Evolutionary conservation across 148 eudicot genomes (phyloP), one percentile per base, ranked within the genome.

Genomic region (Nyssa sinensis): DNA sequence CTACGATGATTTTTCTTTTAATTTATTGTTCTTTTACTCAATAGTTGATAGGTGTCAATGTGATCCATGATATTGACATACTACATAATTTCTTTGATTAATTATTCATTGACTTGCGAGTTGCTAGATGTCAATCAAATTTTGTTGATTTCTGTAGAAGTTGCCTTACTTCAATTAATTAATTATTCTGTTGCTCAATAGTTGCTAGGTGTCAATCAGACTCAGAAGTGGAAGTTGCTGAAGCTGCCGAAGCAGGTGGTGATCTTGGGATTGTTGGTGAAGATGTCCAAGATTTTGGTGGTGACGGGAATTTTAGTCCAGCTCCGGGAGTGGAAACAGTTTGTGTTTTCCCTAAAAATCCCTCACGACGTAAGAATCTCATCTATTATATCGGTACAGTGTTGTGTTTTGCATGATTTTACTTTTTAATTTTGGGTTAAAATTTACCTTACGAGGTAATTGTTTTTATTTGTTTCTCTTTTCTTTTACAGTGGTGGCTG

Each of bases 341-440:
- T 57, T 88, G 90, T 69, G 91, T 94, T 70, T 94, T 94, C 85
- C 98, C 97, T 2, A 87, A 90, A 66, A 94, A 94, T 68, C 89
- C 89, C 17, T 83, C 80, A 7, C 87, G 89, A 86, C 64, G 97
- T 90, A 77, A 29, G 85, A 55, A 55, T 47, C 7, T 60, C 16
- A 37, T 35, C 25, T 61, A 3, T 55, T 55, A 17, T 21, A 7
- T 49, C 3, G 0, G 3, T 3, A 55, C 19, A 44, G 17, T 55
- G 10, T 51, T 60, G 77, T 75, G 19, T 51, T 37, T 31, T 66
- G 2, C 44, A 30, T n/a, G 12, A 10, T 27, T 31, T 1, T 35
- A 63, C 25, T 47, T 35, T 32, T 70, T 64, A 37, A 0, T 72
- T 19, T 7, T 27, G 11, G 55, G 23, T 29, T 29, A 24, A 55